A percentile compares a stretch with the other conserved stretches of the same genome.
Evolutionary conservation across 345 rosid species (phyloP).

Genomic region (Pistacia atlantica): DNA sequence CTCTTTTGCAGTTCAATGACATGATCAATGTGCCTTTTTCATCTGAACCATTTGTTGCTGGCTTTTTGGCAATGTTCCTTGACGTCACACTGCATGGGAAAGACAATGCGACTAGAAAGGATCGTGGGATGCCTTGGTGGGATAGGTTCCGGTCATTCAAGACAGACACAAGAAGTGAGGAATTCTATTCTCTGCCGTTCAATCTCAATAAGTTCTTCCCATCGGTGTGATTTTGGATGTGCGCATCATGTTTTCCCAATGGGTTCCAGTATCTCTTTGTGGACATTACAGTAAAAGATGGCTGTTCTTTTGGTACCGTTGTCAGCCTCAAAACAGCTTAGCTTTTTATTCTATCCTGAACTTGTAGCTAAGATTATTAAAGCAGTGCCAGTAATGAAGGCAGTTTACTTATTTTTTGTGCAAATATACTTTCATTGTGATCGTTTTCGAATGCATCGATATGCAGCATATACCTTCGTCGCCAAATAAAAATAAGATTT

Average conservation of each 20-base stretch:
- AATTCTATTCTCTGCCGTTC: conserved; percentile 89
- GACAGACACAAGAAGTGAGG: conserved; percentile 92
- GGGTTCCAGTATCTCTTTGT: not conserved
- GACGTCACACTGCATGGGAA: conserved; percentile 64
- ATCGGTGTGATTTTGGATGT: conserved; percentile 51
- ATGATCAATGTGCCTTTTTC: conserved; percentile 94
- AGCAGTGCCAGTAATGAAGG: not conserved
- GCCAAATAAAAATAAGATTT: too few relatives aligned
- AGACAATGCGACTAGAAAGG: conserved; percentile 63
- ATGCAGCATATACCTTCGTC: too few relatives aligned
- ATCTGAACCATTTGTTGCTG: conserved; percentile 84
- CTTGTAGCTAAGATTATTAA: not conserved
- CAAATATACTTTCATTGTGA: not conserved
- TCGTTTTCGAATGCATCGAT: not conserved
- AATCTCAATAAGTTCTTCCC: conserved; percentile 98
- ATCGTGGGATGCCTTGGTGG: conserved; percentile 93
- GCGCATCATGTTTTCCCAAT: not conserved
- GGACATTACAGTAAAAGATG: not conserved
- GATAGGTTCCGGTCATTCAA: conserved; percentile 81
- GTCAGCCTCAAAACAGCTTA: conserved; percentile 12
- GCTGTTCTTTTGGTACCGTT: conserved; percentile 6
- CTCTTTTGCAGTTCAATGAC: conserved; percentile 81
- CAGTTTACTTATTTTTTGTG: not conserved
- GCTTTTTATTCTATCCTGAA: conserved; percentile 1
- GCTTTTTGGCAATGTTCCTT: conserved; percentile 65